Conservation (phyloP, 768 basidiomycete species). For the Pholiota microspora region DNA sequence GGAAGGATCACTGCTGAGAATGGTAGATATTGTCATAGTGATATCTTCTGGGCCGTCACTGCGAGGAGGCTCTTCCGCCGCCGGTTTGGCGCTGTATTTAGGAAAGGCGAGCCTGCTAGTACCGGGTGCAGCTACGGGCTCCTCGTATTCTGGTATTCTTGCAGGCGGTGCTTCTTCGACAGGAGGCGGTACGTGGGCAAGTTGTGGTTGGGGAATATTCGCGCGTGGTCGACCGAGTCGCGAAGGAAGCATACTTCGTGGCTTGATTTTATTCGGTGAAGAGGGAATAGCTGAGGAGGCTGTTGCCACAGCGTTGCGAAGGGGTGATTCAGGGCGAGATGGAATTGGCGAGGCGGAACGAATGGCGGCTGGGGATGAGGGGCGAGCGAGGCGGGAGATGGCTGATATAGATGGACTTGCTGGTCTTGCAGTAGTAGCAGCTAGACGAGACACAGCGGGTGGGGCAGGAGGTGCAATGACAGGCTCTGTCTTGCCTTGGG, state of each 20-base stretch:
- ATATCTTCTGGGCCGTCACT: constrained; percentile 54
- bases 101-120: constrained; percentile 5
- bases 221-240: constrained; percentile 67
- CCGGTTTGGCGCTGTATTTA: constrained; percentile 5
- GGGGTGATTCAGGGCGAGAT: constrained; percentile 42
- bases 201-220: constrained; percentile 33
- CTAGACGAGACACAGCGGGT: constrained; percentile 44
- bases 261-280: constrained; percentile 49
- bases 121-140: constrained; percentile 3
- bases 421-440: constrained; percentile 31
- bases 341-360: constrained; percentile 43
- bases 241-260: constrained; percentile 73
- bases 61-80: constrained; percentile 28
- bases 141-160: background rate
- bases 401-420: constrained; percentile 30
- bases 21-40: constrained; percentile 81
- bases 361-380: constrained; percentile 45
- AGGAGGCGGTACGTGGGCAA: constrained; percentile 6
- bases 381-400: constrained; percentile 35
- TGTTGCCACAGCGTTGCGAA: constrained; percentile 26
- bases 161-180: constrained; percentile 26
- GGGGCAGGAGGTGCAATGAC: constrained; percentile 45
- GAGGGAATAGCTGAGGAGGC: constrained; percentile 28
- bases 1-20: constrained; percentile 81
- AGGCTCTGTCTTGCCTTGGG: constrained; percentile 40